Conservation (phyloP, 2,329 filamentous ascomycete genomes). For the Myriosclerotinia duriaeana region DNA sequence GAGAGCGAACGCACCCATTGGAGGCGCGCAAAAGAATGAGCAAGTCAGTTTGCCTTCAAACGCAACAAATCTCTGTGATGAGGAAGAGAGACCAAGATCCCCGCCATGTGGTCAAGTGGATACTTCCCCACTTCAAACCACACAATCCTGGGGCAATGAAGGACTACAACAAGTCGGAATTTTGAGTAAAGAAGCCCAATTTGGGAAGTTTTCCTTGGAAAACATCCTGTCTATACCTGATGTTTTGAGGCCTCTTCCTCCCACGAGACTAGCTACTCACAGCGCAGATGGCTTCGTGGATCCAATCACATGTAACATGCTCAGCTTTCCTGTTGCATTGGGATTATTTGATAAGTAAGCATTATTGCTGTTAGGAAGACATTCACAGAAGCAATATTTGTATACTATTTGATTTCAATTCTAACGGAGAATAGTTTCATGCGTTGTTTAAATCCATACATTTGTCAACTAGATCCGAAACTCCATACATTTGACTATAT, state of each 20-base stretch:
- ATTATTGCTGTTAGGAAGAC: not conserved
- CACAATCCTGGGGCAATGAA: constrained; percentile 6
- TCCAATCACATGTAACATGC: constrained; percentile 37
- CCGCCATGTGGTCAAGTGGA: not conserved
- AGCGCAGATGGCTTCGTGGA: constrained; percentile 32
- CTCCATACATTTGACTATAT: constrained; percentile 45
- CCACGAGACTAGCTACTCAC: constrained; percentile 1
- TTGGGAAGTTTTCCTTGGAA: constrained; percentile 42
- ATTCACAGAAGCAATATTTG: not conserved
- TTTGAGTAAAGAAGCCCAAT: constrained; percentile 41
- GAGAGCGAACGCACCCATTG: not conserved
- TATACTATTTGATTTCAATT: not conserved
- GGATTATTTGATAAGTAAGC: constrained; percentile 39
- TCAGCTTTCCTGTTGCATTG: constrained; percentile 38
- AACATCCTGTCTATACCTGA: constrained; percentile 37
- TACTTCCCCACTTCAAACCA: not conserved
- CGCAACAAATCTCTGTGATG: not conserved
- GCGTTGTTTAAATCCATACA: constrained; percentile 44
- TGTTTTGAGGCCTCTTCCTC: constrained; percentile 9
- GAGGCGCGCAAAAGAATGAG: not conserved
- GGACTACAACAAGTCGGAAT: constrained; percentile 41
- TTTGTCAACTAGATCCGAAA: constrained; percentile 44
- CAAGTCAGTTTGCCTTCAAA: not conserved
- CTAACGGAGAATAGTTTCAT: constrained; percentile 41
- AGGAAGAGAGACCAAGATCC: not conserved